A percentile compares a stretch with the other conserved stretches of the same genome.
Conservation (phyloP, 1,284 basidiomycete genomes). For the Pterulicium gracile region DNA sequence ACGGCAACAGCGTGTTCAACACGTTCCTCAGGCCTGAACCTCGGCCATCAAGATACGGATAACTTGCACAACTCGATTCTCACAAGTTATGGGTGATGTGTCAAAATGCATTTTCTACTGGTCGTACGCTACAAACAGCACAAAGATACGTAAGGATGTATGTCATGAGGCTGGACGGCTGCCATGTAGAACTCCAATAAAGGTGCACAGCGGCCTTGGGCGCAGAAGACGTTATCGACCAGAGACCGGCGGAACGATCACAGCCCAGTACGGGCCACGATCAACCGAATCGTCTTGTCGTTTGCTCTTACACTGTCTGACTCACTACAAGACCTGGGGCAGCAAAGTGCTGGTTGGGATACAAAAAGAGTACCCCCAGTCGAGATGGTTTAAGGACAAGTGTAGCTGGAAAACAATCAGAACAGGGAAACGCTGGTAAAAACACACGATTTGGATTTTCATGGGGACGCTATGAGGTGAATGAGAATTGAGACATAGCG, state of each 20-base stretch:
- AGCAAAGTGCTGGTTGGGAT: background rate
- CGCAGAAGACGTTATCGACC: background rate
- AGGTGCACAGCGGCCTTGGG: background rate
- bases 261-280: background rate
- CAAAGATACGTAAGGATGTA: background rate
- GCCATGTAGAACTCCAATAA: background rate
- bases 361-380: background rate
- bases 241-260: background rate
- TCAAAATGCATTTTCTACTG: too few species aligned
- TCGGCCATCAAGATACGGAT: too few species aligned
- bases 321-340: constrained; percentile 1
- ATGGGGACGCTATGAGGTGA: background rate
- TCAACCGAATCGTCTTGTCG: background rate
- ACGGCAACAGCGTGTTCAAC: background rate
- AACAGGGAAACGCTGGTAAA: background rate
- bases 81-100: too few species aligned
- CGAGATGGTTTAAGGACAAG: constrained; percentile 1
- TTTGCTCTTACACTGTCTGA: constrained; percentile 1
- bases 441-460: background rate
- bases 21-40: background rate
- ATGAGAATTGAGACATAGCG: background rate
- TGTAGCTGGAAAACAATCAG: background rate
- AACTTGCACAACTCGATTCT: too few species aligned
- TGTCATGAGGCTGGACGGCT: background rate
- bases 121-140: background rate